Evolutionary conservation across 1,139 yeast species (phyloP), one percentile per base, ranked within the genome.

Genomic region (Debaryomyces nepalensis): DNA sequence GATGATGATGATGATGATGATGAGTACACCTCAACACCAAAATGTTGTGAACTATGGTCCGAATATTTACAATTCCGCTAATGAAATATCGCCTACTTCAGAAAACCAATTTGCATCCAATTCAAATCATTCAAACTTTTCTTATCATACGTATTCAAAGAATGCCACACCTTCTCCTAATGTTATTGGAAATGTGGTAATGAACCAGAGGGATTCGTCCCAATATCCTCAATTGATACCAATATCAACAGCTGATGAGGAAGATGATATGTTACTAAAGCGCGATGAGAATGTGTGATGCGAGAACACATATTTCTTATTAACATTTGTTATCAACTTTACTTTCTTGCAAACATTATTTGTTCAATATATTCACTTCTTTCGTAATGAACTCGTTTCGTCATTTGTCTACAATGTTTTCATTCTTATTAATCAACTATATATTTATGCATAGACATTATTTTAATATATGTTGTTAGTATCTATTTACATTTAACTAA

Each of bases 21-120:
- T 72, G 75, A 71, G 77, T 41, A 71, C 78, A 2, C 77, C 77
- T 5, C 76, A 68, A 44, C 77, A 68, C 50, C 67, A 55, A 24
- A 53, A 50, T 43, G 47, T 53, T 26, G 36, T 50, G 26, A 42
- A 44, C 34, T 58, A 51, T 47, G 48, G 48, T 29, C 52, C 52
- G 7, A 39, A 42, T 23, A 20, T 45, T 6, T 50, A 48, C 30
- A 41, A 39, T 11, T 16, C 44, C 4, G 45, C 40, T 18, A 37
- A 38, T 20, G 47, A 46, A 33, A 33, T 43, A 15, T 46, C 47
- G 3, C 48, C 46, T 40, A 44, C 44, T 8, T 38, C 50, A 15
- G 43, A 44, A 10, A 48, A 44, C 50, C 15, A 43, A 12, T 54
- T 49, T 40, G 31, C 53, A 10, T 50, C 52, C 35, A 45, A 32